Evolutionary conservation across 1,284 basidiomycete genomes (phyloP), one percentile per base, ranked within the genome.

Genomic region (Pulveroboletus sp.): DNA sequence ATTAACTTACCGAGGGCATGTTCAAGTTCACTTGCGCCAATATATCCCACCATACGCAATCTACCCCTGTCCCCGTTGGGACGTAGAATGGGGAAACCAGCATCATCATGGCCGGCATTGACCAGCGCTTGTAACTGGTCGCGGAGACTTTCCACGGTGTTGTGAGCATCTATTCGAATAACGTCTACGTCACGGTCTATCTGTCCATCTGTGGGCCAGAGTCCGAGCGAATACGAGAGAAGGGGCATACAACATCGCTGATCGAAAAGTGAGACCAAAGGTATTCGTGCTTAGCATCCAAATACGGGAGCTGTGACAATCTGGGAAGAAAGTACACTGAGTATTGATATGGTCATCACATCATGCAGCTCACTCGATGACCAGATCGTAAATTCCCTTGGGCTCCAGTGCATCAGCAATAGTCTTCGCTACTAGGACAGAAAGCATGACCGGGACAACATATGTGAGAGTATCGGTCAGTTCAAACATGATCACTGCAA

Each of bases 401-500:
- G 92, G 92, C 72, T 98, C 93, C 64, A 99, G 75, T 8, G 89
- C 90, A 72, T 98, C 95, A 17, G 92, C 93, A 4, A 93, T 86
- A 0, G 95, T 96, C 78, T 98, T 98, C 28, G 96, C 95, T 9
- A 96, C 89, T 29, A 98, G 81, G 7, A 98, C 85, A 9, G 87
- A 79, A 43, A 98, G 73, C 92, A 98, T 98, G 62, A 98, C 87
- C 2, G 96, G 96, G 0, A 96, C 90, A n/a, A 86, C 91, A 72
- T 98, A 98, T 5, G 92, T 95, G 61, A 99, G 76, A 2, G 94
- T 95, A 60, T 94, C 91, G 1, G 96, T 99, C 46, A 99, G 81
- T 73, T 98, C 96, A 67, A 98, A 98, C 96, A 98, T 94, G 75
- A 98, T 98, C 52, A 98, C 96, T 2, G 94, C 95, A 49, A 98